Percentiles rank a stretch among this genome's conserved stretches.
phyloP scores from a whole-genome alignment of 2,329 filamentous ascomycete genomes.

The Ceratocystis cubensis region DNA sequence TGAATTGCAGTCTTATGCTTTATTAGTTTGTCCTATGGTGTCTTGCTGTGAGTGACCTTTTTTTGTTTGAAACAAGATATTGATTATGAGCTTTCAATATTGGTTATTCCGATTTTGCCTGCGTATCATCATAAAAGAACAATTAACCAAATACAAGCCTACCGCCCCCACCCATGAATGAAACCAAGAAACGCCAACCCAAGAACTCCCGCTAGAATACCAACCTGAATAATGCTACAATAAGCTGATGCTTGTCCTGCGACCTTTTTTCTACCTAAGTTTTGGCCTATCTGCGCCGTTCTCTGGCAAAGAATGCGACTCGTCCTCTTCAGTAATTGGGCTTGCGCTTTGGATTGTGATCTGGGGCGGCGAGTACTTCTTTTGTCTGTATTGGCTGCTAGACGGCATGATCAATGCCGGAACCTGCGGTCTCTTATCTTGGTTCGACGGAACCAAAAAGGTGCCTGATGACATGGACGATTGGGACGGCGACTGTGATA shows the following conservation, averaged over 20 bases:
- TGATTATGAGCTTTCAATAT: not conserved
- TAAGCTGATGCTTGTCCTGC: not conserved
- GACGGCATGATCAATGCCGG: slow-evolving; percentile 31
- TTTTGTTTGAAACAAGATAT: too few species aligned
- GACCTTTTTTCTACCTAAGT: not conserved
- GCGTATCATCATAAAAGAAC: not conserved
- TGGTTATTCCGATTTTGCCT: not conserved
- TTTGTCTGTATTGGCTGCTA: slow-evolving; percentile 31
- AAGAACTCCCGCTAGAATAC: not conserved
- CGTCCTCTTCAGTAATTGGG: slow-evolving; percentile 24
- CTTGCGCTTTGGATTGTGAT: slow-evolving; percentile 26
- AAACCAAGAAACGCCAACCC: not conserved
- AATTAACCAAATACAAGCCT: not conserved
- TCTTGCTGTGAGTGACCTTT: not conserved
- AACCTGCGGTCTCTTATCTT: slow-evolving; percentile 23
- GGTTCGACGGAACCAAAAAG: slow-evolving; percentile 16
- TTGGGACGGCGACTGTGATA: slow-evolving; percentile 1
- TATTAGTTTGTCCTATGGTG: not conserved
- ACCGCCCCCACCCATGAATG: not conserved
- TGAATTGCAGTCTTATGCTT: not conserved
- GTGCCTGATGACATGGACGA: not conserved
- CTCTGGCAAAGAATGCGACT: slow-evolving; percentile 13
- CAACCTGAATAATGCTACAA: not conserved
- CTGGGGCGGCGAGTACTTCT: slow-evolving; percentile 31
- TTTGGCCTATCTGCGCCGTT: not conserved